phyloP scores from a whole-genome alignment of 2,329 filamentous ascomycete species.

The Pleoardoris graminearum region DNA sequence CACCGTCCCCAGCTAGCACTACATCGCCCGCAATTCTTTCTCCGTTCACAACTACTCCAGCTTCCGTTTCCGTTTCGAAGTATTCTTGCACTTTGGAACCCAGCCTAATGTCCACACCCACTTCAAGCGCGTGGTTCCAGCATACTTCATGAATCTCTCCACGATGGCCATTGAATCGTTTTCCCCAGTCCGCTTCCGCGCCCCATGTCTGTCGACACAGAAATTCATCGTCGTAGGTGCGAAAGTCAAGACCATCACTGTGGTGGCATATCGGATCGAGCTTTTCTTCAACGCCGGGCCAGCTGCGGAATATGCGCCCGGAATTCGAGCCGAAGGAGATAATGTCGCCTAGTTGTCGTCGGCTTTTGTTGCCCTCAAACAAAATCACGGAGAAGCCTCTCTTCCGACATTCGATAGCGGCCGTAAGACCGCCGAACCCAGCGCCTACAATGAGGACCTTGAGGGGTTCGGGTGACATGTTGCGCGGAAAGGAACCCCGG shows the following conservation, averaged over 20 bases:
- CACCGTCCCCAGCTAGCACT: slow-evolving; percentile 56
- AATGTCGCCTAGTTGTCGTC: slow-evolving; percentile 63
- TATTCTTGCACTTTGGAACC: slow-evolving; percentile 56
- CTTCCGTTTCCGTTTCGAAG: slow-evolving; percentile 56
- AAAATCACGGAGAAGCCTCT: slow-evolving; percentile 61
- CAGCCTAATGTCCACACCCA: slow-evolving; percentile 59
- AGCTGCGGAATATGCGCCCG: slow-evolving; percentile 61
- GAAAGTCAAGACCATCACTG: slow-evolving; percentile 60
- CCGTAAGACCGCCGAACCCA: slow-evolving; percentile 62
- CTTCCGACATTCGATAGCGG: slow-evolving; percentile 63
- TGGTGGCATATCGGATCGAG: slow-evolving; percentile 57
- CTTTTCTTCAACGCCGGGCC: slow-evolving; percentile 49
- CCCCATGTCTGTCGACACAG: slow-evolving; percentile 57
- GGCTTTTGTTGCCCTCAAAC: slow-evolving; percentile 58
- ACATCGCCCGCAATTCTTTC: slow-evolving; percentile 52
- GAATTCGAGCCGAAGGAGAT: slow-evolving; percentile 64
- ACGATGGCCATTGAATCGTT: slow-evolving; percentile 62
- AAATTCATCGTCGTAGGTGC: slow-evolving; percentile 62
- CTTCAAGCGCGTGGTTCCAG: slow-evolving; percentile 58
- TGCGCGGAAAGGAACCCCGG: background rate
- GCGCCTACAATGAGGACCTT: slow-evolving; percentile 48
- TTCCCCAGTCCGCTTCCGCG: slow-evolving; percentile 43
- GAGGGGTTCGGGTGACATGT: slow-evolving; percentile 3
- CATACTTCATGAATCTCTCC: slow-evolving; percentile 62
- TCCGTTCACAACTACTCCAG: slow-evolving; percentile 56